These are phyloP conservation scores for Pichia sp. DNA, from an alignment of 1,139 yeast species.

Conservation along the genomic window DNA sequence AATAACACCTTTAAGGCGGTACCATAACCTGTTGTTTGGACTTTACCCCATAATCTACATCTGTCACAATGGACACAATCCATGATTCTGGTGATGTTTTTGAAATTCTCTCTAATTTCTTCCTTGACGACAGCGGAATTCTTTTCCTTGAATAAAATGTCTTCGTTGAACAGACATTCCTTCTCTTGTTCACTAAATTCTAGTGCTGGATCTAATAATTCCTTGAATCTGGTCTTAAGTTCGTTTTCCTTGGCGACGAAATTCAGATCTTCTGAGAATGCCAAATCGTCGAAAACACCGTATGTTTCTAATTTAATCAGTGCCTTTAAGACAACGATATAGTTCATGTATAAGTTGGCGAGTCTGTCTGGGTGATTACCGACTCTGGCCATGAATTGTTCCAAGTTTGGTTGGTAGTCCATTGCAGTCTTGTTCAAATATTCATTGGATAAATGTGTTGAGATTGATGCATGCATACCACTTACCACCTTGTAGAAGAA, in stretches of 20 bases:
- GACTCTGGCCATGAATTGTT: conserved; percentile 83
- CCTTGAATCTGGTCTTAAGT: conserved; percentile 26
- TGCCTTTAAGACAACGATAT: conserved; percentile 83
- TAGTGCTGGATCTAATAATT: conserved; percentile 29
- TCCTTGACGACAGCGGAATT: conserved; percentile 52
- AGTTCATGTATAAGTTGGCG: conserved; percentile 87
- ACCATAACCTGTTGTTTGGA: conserved; percentile 96
- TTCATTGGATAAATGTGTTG: conserved; percentile 89
- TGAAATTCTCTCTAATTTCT: conserved; percentile 82
- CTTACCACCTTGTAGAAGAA: conserved; percentile 83
- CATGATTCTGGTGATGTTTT: conserved; percentile 90
- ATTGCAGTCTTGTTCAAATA: conserved; percentile 72
- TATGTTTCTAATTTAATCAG: conserved; percentile 54
- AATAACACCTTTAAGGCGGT: conserved; percentile 89
- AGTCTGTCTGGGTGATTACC: conserved; percentile 89
- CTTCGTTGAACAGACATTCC: conserved; percentile 45
- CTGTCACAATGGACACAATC: conserved; percentile 99
- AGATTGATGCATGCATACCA: conserved; percentile 96
- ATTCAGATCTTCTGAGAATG: conserved; percentile 28
- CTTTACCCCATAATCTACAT: conserved; percentile 97
- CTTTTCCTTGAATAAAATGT: conserved; percentile 50
- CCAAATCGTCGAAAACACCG: conserved; percentile 28
- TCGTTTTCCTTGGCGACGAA: conserved; percentile 28
- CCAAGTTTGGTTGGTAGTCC: conserved; percentile 79
- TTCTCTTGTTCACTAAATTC: conserved; percentile 18